These are phyloP conservation scores for Crucibulum laeve DNA, from an alignment of 768 basidiomycete species.

Conservation along the genomic window DNA sequence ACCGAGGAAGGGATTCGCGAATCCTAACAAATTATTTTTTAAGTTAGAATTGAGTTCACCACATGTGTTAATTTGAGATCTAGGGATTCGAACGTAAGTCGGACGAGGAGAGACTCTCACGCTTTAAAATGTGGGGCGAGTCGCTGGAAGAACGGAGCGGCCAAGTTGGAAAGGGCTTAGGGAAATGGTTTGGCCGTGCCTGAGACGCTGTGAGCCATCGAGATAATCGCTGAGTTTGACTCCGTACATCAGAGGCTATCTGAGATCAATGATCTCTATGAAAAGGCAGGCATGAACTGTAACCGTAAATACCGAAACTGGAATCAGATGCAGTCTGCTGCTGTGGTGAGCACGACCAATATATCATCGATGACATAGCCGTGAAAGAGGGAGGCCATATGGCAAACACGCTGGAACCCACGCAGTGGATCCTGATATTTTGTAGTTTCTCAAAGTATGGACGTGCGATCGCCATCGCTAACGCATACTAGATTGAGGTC, in stretches of 20 bases:
- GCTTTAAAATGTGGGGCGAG: constrained; percentile 22
- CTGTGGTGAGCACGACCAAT: too few species aligned
- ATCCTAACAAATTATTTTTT: constrained; percentile 46
- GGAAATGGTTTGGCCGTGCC: constrained; percentile 22
- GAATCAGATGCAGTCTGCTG: constrained; percentile 12
- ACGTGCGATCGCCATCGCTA: not conserved
- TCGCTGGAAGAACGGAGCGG: constrained; percentile 38
- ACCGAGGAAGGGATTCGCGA: constrained; percentile 30
- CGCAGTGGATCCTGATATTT: too few species aligned
- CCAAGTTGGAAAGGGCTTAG: constrained; percentile 27
- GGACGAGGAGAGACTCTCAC: constrained; percentile 29
- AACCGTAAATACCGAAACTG: constrained; percentile 26
- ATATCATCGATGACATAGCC: too few species aligned
- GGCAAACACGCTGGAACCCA: not conserved
- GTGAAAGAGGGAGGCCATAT: not conserved
- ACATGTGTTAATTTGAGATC: constrained; percentile 36
- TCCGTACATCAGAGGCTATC: constrained; percentile 32
- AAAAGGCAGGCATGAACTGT: constrained; percentile 22
- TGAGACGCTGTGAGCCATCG: constrained; percentile 26
- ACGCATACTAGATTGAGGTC: constrained; percentile 8
- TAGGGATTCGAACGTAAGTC: constrained; percentile 40
- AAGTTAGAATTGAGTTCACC: constrained; percentile 60
- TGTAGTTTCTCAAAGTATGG: too few species aligned
- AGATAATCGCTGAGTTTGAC: constrained; percentile 31
- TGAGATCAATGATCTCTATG: constrained; percentile 31